A percentile compares a stretch with the other conserved stretches of the same genome.
phyloP scores from a whole-genome alignment of 225 moss, liverwort and hornwort genomes.

The Polytrichum commune region DNA sequence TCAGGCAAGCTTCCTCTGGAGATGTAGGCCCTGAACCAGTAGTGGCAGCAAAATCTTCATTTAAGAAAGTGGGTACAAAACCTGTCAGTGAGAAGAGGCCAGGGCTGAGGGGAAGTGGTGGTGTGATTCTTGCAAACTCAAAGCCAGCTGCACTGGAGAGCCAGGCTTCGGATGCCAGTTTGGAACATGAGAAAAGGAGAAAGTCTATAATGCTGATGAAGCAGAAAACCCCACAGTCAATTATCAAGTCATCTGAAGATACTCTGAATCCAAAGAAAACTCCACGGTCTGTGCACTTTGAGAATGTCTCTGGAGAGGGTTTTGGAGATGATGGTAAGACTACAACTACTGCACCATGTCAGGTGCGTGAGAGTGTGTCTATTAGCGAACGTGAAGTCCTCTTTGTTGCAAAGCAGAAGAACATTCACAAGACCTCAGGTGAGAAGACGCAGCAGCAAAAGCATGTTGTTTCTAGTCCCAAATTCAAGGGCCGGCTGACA shows the following conservation, averaged over 20 bases:
- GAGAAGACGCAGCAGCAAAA: background rate
- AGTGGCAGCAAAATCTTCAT: background rate
- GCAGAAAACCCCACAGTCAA: background rate
- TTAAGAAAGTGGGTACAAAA: background rate
- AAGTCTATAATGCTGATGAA: background rate
- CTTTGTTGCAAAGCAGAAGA: background rate
- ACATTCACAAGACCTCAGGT: background rate
- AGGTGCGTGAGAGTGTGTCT: background rate
- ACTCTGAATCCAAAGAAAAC: background rate
- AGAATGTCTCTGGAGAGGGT: background rate
- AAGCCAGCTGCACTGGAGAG: background rate
- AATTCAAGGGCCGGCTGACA: background rate
- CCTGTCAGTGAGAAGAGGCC: background rate
- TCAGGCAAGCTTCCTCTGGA: background rate
- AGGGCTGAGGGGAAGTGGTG: background rate
- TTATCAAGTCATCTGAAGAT: background rate
- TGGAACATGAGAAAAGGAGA: background rate
- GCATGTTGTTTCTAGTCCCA: background rate
- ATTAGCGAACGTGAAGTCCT: background rate
- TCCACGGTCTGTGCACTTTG: background rate
- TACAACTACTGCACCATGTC: background rate
- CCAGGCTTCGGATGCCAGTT: background rate
- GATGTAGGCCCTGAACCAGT: background rate
- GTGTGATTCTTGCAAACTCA: background rate
- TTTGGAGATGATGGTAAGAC: background rate